Percentiles rank a stretch among this genome's conserved stretches.
phyloP scores from a whole-genome alignment of 495 filamentous ascomycete genomes.

The Haplographium delicatum region DNA sequence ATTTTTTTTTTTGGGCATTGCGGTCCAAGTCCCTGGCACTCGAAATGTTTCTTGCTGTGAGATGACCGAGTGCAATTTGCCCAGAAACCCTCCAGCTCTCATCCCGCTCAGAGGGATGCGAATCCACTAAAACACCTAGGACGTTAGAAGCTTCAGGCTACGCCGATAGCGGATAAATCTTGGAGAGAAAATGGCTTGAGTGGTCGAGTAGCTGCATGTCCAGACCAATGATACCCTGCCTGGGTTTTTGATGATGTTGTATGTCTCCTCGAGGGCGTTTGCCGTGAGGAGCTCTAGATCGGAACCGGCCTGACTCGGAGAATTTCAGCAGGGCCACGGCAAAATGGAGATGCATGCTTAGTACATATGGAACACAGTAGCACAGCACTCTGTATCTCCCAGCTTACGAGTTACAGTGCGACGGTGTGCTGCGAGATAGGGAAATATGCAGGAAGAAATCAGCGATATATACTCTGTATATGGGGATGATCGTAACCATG shows the following conservation, averaged over 20 bases:
- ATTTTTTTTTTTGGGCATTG: not conserved
- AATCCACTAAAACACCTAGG: slow-evolving; percentile 1
- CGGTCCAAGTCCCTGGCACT: slow-evolving; percentile 1
- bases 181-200: no score
- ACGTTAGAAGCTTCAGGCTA: slow-evolving; percentile 2
- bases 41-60: not conserved
- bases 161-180: not conserved
- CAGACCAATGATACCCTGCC: slow-evolving; percentile 6
- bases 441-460: no score
- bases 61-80: not conserved
- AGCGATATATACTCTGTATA: no score
- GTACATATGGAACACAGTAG: no score
- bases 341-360: not conserved
- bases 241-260: not conserved
- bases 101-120: not conserved
- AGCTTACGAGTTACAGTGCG: no score
- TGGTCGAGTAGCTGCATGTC: not conserved
- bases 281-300: slow-evolving; percentile 1
- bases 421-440: no score
- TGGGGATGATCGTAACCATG: no score
- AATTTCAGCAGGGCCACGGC: not conserved
- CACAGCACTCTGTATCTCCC: no score
- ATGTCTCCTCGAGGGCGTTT: not conserved
- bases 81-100: no score
- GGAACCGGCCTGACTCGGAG: not conserved